Base-by-base conservation (phyloP, 2,329 filamentous ascomycete genomes). In the Talaromyces amestolkiae region DNA sequence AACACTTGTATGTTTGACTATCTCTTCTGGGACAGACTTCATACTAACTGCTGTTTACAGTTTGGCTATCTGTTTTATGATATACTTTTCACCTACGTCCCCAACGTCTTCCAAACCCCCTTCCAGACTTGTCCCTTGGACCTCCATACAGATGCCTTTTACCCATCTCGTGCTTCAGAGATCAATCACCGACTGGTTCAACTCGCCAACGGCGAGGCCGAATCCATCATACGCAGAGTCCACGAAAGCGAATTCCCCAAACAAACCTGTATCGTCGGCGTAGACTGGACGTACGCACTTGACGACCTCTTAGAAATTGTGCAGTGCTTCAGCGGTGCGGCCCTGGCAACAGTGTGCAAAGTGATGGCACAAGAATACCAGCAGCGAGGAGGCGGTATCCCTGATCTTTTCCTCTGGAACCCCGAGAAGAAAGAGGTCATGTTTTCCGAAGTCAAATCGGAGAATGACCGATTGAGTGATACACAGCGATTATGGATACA, bases 401-500 rank as follows among this genome's bases (percentile, higher is more conserved):
- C 95, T 3, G 95, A 99, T 82, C 80, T 99, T 68, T 91, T 99
- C 69, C 84, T 99, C 2, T 99, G 95, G 95, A 86, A 87, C 71
- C 72, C 78, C 27, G 81, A 79, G 63, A 81, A 74, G 65, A 82
- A 82, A 45, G 85, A 90, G 74, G 88, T 91, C 69, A 89, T 92
- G 84, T 94, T 95, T 76, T 85, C 85, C 4, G 89, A 92, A 77
- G 90, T 93, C 65, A 93, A 93, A 81, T 91, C 88, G 70, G 89
- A 88, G 75, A 97, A 97, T 78, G 95, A 99, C 82, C 87, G 93
- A 45, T 81, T 99, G 73, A 98, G 94, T 78, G 95, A 99, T 81
- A 96, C 93, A 19, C 95, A 99, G 80, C 83, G 95, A 71, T 84
- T 99, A 70, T 99, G 95, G 95, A 97, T 98, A 72, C 92, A 98